Percentiles rank a stretch among this genome's conserved stretches.
phyloP scores from a whole-genome alignment of 116 monocot species.

The Papilionanthe hybrid region DNA sequence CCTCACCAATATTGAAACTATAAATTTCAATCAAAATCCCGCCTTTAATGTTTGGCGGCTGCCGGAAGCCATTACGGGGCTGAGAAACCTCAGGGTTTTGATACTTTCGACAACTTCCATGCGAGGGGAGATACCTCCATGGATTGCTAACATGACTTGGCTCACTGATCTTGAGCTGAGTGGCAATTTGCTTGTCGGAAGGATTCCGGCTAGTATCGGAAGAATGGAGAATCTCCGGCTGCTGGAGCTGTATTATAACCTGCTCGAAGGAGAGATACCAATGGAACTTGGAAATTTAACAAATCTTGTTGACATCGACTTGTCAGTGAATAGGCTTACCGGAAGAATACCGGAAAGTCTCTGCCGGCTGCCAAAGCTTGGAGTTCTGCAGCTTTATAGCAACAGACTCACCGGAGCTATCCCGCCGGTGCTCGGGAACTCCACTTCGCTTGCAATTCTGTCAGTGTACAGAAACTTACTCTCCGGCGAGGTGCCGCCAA shows the following conservation, averaged over 20 bases:
- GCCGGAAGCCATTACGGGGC: constrained; percentile 37
- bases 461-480: constrained; percentile 75
- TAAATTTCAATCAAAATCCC: constrained; percentile 81
- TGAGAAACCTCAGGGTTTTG: constrained; percentile 50
- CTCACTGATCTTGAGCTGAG: constrained; percentile 71
- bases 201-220: constrained; percentile 60
- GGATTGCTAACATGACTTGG: constrained; percentile 92
- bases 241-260: constrained; percentile 89
- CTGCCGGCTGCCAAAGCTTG: constrained; percentile 48
- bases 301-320: constrained; percentile 52
- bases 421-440: constrained; percentile 61
- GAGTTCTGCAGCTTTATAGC: constrained; percentile 67
- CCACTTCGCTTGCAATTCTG: constrained; percentile 56
- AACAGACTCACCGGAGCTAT: constrained; percentile 73
- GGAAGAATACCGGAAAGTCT: constrained; percentile 58
- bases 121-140: constrained; percentile 62
- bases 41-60: constrained; percentile 58
- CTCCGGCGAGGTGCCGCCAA: constrained; percentile 52
- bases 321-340: constrained; percentile 69
- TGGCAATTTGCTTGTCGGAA: constrained; percentile 64
- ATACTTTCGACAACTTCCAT: constrained; percentile 77
- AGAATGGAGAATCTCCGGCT: constrained; percentile 52
- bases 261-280: constrained; percentile 57
- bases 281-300: constrained; percentile 80
- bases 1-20: constrained; percentile 54